These are phyloP conservation scores for Plasmodium blacklocki DNA, from an alignment of 169 alveolate genomes.

Conservation along the genomic window DNA sequence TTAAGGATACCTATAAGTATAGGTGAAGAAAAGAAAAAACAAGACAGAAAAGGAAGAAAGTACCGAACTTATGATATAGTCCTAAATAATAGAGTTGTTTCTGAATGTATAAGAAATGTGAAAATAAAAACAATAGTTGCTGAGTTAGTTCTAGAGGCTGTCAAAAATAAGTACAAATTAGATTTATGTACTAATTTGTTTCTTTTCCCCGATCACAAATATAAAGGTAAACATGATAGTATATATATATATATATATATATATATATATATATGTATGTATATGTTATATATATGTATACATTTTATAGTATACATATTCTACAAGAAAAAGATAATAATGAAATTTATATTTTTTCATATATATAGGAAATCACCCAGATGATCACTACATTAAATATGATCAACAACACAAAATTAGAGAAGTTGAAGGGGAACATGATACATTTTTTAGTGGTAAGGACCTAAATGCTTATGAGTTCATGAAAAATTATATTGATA, in stretches of 20 bases:
- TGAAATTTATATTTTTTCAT: slow-evolving; percentile 3
- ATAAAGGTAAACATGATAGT: slow-evolving; percentile 37
- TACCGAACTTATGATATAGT: slow-evolving; percentile 75
- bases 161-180: slow-evolving; percentile 67
- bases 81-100: slow-evolving; percentile 62
- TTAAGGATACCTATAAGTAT: slow-evolving; percentile 76
- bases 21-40: slow-evolving; percentile 73
- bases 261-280: neutral
- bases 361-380: slow-evolving; percentile 48
- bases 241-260: neutral
- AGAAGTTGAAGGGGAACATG: slow-evolving; percentile 17
- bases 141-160: slow-evolving; percentile 72
- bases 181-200: slow-evolving; percentile 64
- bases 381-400: slow-evolving; percentile 64
- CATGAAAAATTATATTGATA: neutral
- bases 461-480: too few relatives aligned
- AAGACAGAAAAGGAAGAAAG: slow-evolving; percentile 74
- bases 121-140: slow-evolving; percentile 70
- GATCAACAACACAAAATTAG: slow-evolving; percentile 75
- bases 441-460: too few relatives aligned
- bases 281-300: neutral
- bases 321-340: neutral
- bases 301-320: neutral
- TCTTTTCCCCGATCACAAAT: slow-evolving; percentile 73
- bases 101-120: slow-evolving; percentile 40